phyloP scores from a whole-genome alignment of 179 eudicot genomes.

The Beta corolliflora region DNA sequence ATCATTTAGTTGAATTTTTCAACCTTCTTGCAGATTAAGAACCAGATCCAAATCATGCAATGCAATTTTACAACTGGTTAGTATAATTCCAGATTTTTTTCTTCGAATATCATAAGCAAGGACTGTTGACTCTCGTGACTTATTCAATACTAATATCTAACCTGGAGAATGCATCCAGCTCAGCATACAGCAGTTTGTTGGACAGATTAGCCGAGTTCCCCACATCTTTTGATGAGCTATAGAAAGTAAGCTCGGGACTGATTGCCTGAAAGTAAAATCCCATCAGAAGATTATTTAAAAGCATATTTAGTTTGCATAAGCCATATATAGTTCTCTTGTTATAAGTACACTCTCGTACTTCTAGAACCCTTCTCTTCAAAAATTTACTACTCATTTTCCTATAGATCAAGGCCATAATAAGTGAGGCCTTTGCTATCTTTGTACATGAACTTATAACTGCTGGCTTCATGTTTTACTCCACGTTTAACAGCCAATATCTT shows the following conservation, averaged over 20 bases:
- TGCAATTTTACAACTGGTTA: not conserved
- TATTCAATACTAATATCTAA: constrained; percentile 29
- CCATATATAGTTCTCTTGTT: not conserved
- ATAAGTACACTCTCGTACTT: not conserved
- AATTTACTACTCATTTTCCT: not conserved
- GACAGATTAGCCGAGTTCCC: constrained; percentile 61
- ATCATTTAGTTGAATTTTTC: no score
- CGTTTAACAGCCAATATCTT: not conserved
- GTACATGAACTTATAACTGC: not conserved
- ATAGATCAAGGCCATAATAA: not conserved
- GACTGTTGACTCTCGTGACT: not conserved
- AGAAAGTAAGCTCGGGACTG: constrained; percentile 95
- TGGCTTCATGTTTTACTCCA: not conserved
- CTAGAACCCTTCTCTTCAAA: not conserved
- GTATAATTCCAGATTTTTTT: not conserved
- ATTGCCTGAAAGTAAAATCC: constrained; percentile 64
- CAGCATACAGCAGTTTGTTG: constrained; percentile 89
- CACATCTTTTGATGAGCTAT: constrained; percentile 71
- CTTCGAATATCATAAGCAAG: not conserved
- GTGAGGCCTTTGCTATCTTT: not conserved
- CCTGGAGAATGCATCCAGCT: constrained; percentile 94
- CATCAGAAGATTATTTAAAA: constrained; percentile 13
- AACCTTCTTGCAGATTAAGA: not conserved
- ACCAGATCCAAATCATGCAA: not conserved
- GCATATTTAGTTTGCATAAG: not conserved